These are phyloP conservation scores for Aspergillus oerlinghausenensis DNA, from an alignment of 2,329 filamentous ascomycete species.

Conservation along the genomic window DNA sequence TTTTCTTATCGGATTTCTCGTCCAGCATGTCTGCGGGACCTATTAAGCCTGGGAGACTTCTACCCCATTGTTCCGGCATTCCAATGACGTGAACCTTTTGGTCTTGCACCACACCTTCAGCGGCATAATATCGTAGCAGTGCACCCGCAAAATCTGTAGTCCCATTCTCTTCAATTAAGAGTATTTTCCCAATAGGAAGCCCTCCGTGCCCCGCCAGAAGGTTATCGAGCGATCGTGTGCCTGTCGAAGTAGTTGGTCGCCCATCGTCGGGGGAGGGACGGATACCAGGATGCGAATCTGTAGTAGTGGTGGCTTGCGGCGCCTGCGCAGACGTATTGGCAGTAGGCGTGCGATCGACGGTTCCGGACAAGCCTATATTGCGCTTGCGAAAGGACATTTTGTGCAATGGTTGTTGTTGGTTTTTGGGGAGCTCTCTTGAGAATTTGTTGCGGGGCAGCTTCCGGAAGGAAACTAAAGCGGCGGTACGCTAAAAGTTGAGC, in stretches of 20 bases:
- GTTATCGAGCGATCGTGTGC: conserved; percentile 77
- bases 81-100: conserved; percentile 85
- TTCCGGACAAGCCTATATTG: conserved; percentile 53
- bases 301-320: conserved; percentile 23
- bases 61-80: conserved; percentile 71
- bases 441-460: conserved; percentile 21
- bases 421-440: conserved; percentile 6
- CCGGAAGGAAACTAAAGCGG: conserved; percentile 19
- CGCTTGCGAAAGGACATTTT: conserved; percentile 66
- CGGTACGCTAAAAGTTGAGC: conserved; percentile 19
- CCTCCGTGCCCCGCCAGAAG: conserved; percentile 83
- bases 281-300: conserved; percentile 49
- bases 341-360: conserved; percentile 29
- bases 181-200: conserved; percentile 70
- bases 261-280: conserved; percentile 87
- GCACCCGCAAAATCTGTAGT: conserved; percentile 91
- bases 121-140: conserved; percentile 81
- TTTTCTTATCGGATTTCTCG: conserved; percentile 37
- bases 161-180: conserved; percentile 81
- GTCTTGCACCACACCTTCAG: conserved; percentile 86
- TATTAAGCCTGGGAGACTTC: conserved; percentile 73
- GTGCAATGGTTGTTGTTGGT: conserved; percentile 1
- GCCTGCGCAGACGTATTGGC: conserved; percentile 23
- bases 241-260: conserved; percentile 83
- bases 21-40: conserved; percentile 45